A percentile compares a stretch with the other conserved stretches of the same genome.
Conservation (phyloP, 331 rosid genomes). For the Pyrus hybrid region DNA sequence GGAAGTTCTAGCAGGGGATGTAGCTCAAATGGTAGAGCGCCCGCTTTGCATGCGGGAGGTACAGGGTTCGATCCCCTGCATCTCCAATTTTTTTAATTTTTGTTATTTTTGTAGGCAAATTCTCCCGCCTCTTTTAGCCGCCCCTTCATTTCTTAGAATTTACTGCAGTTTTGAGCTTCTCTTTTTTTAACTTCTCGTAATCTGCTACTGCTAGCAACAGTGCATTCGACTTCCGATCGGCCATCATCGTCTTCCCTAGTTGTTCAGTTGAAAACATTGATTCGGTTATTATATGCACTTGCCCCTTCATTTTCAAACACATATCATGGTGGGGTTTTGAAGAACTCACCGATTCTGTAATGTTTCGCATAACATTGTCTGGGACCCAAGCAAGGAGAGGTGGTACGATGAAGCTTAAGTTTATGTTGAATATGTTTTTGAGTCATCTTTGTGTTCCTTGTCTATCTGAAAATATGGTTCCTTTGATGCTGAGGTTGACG, state of each 20-base stretch:
- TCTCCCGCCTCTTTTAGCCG: no score
- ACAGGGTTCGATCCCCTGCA: constrained; percentile 95
- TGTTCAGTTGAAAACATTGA: not conserved
- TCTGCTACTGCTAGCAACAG: constrained; percentile 18
- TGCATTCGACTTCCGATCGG: constrained; percentile 12
- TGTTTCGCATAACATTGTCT: not conserved
- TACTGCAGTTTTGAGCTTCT: constrained; percentile 13
- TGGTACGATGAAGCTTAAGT: constrained; percentile 16
- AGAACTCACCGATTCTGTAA: constrained; percentile 25
- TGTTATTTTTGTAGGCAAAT: no score
- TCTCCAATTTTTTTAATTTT: constrained; percentile 37
- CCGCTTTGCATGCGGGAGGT: constrained; percentile 98
- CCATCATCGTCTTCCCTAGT: constrained; percentile 13
- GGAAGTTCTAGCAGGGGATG: constrained; percentile 30
- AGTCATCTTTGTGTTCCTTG: constrained; percentile 15
- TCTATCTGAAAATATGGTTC: constrained; percentile 31
- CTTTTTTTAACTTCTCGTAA: constrained; percentile 31
- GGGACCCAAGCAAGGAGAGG: constrained; percentile 26
- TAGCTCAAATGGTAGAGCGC: constrained; percentile 99
- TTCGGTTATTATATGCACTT: not conserved
- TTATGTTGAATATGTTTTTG: constrained; percentile 19
- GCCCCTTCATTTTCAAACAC: not conserved
- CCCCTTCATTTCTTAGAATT: no score
- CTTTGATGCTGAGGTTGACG: constrained; percentile 10
- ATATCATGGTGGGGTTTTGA: not conserved